phyloP scores from a whole-genome alignment of 2,329 filamentous ascomycete genomes.

The Rhexocercosporidium sp. region DNA sequence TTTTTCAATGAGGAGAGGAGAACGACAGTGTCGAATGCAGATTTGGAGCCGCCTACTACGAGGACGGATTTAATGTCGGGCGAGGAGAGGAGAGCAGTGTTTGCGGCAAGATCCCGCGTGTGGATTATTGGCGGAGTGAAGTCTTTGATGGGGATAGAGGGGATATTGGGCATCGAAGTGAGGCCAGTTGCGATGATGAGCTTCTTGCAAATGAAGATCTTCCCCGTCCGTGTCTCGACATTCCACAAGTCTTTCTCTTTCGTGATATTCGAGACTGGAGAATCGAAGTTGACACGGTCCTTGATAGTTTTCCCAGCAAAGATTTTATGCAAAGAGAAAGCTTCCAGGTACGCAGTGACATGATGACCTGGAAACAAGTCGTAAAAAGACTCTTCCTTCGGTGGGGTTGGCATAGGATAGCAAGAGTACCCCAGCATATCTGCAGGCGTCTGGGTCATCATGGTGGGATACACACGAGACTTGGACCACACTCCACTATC shows the following conservation, averaged over 20 bases:
- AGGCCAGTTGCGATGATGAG: conserved; percentile 43
- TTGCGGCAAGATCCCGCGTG: conserved; percentile 32
- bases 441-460: conserved; percentile 39
- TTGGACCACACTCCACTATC: conserved; percentile 19
- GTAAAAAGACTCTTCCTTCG: conserved; percentile 34
- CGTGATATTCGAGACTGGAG: conserved; percentile 28
- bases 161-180: conserved; percentile 39
- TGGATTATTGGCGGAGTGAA: conserved; percentile 33
- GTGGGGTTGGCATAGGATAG: conserved; percentile 37
- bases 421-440: conserved; percentile 42
- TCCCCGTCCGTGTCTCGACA: conserved; percentile 9
- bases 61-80: conserved; percentile 16
- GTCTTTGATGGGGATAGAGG: conserved; percentile 23
- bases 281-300: conserved; percentile 34
- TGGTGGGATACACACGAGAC: conserved; percentile 16
- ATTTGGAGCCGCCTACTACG: conserved; percentile 28
- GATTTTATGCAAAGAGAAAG: conserved; percentile 29
- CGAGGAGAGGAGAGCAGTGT: conserved; percentile 25
- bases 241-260: conserved; percentile 34
- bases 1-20: conserved; percentile 20
- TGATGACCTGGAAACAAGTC: conserved; percentile 40
- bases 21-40: conserved; percentile 24
- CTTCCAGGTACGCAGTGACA: conserved; percentile 39
- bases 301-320: conserved; percentile 31
- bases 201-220: conserved; percentile 31